Conservation (phyloP, 371 early-diverging fungal species). For the Rhizopus arrhizus region DNA sequence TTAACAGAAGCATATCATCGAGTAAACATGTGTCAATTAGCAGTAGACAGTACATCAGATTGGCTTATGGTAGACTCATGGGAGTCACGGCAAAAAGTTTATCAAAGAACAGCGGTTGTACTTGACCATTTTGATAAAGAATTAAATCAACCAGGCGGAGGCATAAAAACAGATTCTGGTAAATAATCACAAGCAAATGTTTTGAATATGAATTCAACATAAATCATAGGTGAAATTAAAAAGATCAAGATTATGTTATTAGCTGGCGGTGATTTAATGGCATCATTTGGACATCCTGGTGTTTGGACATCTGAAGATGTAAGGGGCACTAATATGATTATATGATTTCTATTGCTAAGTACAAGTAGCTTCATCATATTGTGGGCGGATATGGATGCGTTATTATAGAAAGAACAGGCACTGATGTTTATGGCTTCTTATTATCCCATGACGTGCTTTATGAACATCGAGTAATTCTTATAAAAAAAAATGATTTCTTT, state of each 20-base stretch:
- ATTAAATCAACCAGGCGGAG: slow-evolving; percentile 71
- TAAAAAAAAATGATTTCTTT: no score
- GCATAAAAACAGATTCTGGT: slow-evolving; percentile 36
- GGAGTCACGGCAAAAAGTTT: slow-evolving; percentile 83
- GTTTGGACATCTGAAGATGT: slow-evolving; percentile 93
- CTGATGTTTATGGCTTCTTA: slow-evolving; percentile 91
- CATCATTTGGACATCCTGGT: slow-evolving; percentile 90
- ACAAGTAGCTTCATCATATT: slow-evolving; percentile 85
- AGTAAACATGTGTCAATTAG: slow-evolving; percentile 91
- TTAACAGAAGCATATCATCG: slow-evolving; percentile 83
- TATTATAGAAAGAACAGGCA: slow-evolving; percentile 93
- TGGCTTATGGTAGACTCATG: slow-evolving; percentile 97
- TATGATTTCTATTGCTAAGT: background rate
- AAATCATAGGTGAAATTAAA: slow-evolving; percentile 36
- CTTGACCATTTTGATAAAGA: slow-evolving; percentile 92
- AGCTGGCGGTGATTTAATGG: slow-evolving; percentile 96
- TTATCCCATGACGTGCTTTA: slow-evolving; percentile 88
- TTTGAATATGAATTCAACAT: background rate
- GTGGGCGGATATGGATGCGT: slow-evolving; percentile 91
- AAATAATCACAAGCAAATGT: background rate
- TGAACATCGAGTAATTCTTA: slow-evolving; percentile 70
- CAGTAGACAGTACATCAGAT: slow-evolving; percentile 74
- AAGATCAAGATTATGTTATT: slow-evolving; percentile 85
- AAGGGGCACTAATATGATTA: slow-evolving; percentile 37
- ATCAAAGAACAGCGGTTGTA: slow-evolving; percentile 87